Evolutionary conservation across 352 stramenopile species (phyloP), one percentile per base, ranked within the genome.

Genomic region (Elongisporangium undulatum): DNA sequence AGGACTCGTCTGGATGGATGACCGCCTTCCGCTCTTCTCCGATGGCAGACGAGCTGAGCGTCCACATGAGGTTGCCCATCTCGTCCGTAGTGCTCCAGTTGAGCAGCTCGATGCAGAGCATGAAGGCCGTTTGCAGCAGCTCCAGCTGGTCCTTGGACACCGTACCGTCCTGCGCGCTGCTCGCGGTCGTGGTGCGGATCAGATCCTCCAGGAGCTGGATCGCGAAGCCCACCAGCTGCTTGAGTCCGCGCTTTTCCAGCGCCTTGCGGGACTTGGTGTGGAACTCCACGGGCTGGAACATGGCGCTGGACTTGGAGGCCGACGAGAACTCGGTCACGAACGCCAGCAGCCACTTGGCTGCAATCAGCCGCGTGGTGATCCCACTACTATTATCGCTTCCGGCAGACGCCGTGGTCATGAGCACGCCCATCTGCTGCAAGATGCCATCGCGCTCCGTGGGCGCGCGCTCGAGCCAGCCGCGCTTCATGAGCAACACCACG

Each of bases 241-340:
- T 87, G 0, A 94, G 59, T 0, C 78, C 79, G 9, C 74, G 66
- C 29, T 84, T 77, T 55, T 90, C 80, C 51, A 94, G 64, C 29
- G 58, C 67, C 23, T 82, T 75, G 51, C 86, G 67, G 16, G 80
- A 82, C 56, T 88, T 83, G 29, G 81, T 93, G 65, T 95, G 84
- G 63, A 94, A 94, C 63, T 92, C 84, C 13, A 95, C 62, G 0
- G 86, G 86, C 61, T 94, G 86, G 54, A 72, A 67, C 86, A 93
- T 95, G 59, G 83, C 85, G 52, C 80, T 90, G 21, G 86, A 75
- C 49, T 81, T 72, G 1, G 86, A 95, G 10, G 81, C 79, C 3
- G 84, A 92, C 49, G 82, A 87, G 59, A 95, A 92, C 68, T 95
- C 86, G 51, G 82, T 91, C 54, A 94, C 82, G 39, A 95, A 92